Base-by-base conservation (phyloP, 208 protist species). In the Trypanosoma scelopori region DNA sequence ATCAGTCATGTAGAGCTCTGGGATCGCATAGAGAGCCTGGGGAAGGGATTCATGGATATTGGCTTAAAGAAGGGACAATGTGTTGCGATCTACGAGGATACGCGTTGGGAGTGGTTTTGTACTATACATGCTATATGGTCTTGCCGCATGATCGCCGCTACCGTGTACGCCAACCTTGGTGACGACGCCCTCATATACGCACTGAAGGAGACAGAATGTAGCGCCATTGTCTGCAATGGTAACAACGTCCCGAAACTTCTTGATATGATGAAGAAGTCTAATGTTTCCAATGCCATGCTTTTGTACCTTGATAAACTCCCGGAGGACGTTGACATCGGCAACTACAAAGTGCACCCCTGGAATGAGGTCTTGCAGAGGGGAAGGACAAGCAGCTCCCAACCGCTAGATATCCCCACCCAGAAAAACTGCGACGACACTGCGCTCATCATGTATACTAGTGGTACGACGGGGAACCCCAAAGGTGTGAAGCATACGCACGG, bases 361-460 rank as follows among this genome's bases (percentile, higher is more conserved):
- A 62, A 53, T 27, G 79, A 87, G 51, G 74, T 92, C 20, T 57
- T 92, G 68, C 50, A 76, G 50, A 64, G 55, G 25, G 86, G 86
- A 20, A 65, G 78, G 66, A 42, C 11, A 20, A 86, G 70, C 68
- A 67, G 51, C 15, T 37, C 23, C 6, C 6, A 12, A 22, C 0
- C n/a, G 39, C 68, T 73, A 49, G 48, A 74, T 59, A 27, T 88
- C 13, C 85, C 81, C 1, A 59, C 23, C 6, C 59, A 63, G 28
- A 66, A 71, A 46, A 75, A 77, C 28, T 69, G 50, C 35, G 77
- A 92, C 52, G 78, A 91, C 28, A 66, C 65, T 9, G 84, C 84
- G 22, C 77, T 91, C 43, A 86, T 95, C 72, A 95, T 93, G 92
- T 97, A 97, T 72, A 97, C 92, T 27, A 93, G 85, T 60, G 92